Evolutionary conservation across 192 early-diverging fungal genomes (phyloP), one percentile per base, ranked within the genome.

Genomic region (Coemansia sp.): DNA sequence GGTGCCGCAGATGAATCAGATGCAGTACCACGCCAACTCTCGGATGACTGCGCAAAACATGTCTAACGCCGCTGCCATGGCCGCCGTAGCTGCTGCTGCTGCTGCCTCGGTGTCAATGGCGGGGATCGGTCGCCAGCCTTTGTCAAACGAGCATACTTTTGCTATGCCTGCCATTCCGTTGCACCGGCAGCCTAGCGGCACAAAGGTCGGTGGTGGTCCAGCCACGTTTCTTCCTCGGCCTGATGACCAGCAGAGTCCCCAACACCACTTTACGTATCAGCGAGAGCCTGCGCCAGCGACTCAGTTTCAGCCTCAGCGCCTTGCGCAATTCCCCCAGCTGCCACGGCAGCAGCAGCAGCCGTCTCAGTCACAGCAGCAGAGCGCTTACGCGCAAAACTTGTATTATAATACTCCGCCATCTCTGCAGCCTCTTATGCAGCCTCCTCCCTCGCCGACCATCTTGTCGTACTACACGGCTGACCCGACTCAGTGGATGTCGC

Each of bases 391-490:
- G 13, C 65, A 66, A 10, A 77, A 68, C 54, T 27, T 77, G 68
- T 71, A 74, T 41, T 77, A 76, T 42, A 66, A 46, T 11, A 41
- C 27, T n/a, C 40, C 71, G 34, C 42, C 49, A 65, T 67, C 74
- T 43, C 42, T 82, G 29, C 85, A 86, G 66, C 77, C 77, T 16
- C 70, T 82, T 36, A 83, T 86, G 75, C 52, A 83, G 22, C 85
- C 85, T 55, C 85, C 85, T 20, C 85, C 85, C 24, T 86, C 85
- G n/a, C 85, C 85, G 0, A 83, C 75, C 15, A 83, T 86, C 40
- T 68, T 86, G 2, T 86, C 85, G 57, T 86, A 86, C 66, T 86
- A 86, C 66, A 77, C 63, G 57, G 66, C 75, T 2, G 80, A 86
- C 59, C 84, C 84, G 2, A 68, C 68, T 12, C 68, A 77, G 13